Conservation (phyloP, 2,329 filamentous ascomycete genomes). For the Cryoendolithus antarcticus region DNA sequence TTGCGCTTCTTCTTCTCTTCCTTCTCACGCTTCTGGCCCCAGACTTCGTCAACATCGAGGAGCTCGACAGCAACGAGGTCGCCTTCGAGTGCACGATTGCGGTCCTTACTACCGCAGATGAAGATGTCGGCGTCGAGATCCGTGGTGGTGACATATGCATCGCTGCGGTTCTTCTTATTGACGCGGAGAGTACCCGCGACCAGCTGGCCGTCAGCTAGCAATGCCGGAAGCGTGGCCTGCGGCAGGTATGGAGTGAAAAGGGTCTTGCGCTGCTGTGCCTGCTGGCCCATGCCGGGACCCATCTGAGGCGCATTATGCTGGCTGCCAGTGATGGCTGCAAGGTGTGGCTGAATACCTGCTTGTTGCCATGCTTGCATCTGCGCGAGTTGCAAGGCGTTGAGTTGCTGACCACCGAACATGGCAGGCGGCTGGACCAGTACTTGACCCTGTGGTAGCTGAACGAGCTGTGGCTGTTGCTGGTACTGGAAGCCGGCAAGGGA, state of each 20-base stretch:
- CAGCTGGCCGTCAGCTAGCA: slow-evolving; percentile 82
- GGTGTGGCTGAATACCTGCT: slow-evolving; percentile 54
- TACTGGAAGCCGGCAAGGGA: slow-evolving; percentile 71
- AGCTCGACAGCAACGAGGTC: slow-evolving; percentile 93
- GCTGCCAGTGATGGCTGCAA: slow-evolving; percentile 30
- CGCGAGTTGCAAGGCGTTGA: slow-evolving; percentile 76
- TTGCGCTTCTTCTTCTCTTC: slow-evolving; percentile 99
- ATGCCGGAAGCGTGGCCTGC: slow-evolving; percentile 81
- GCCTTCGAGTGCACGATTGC: slow-evolving; percentile 90
- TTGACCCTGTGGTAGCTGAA: slow-evolving; percentile 73
- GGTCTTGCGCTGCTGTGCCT: slow-evolving; percentile 90
- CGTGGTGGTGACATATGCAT: slow-evolving; percentile 90
- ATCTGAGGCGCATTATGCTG: slow-evolving; percentile 23
- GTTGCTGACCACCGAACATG: slow-evolving; percentile 71
- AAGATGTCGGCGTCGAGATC: slow-evolving; percentile 98
- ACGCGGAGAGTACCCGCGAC: slow-evolving; percentile 94
- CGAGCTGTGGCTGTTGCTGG: slow-evolving; percentile 77
- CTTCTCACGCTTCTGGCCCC: slow-evolving; percentile 97
- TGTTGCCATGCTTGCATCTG: slow-evolving; percentile 89
- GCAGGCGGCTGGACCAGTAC: slow-evolving; percentile 68
- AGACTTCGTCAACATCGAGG: slow-evolving; percentile 94
- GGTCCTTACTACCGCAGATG: slow-evolving; percentile 97
- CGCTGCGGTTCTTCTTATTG: slow-evolving; percentile 99
- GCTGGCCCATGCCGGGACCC: slow-evolving; percentile 50
- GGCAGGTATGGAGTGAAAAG: slow-evolving; percentile 96